Evolutionary conservation across 2,329 filamentous ascomycete genomes (phyloP).

Genomic region (Verticillium nubilum): DNA sequence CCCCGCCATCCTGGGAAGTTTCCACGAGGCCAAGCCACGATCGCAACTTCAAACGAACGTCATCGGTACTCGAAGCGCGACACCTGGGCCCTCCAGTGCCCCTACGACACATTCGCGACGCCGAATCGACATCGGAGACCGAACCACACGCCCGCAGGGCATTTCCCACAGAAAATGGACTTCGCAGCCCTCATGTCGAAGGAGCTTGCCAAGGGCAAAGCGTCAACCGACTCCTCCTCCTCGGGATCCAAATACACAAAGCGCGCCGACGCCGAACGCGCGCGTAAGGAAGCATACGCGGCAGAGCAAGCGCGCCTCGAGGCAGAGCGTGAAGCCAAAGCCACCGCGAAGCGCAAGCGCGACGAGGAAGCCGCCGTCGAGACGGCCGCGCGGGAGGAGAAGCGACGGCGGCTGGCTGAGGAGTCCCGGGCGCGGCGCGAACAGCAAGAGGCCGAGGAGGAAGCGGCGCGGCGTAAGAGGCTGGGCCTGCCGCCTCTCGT

Average conservation of each 20-base stretch:
- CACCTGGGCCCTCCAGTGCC: not conserved
- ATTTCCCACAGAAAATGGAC: slow-evolving; percentile 62
- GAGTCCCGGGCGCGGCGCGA: slow-evolving; percentile 67
- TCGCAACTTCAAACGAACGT: not conserved
- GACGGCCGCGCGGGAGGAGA: slow-evolving; percentile 69
- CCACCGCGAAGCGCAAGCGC: slow-evolving; percentile 75
- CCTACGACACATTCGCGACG: not conserved
- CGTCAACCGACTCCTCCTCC: slow-evolving; percentile 16
- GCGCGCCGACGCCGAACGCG: slow-evolving; percentile 79
- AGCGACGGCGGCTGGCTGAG: slow-evolving; percentile 73
- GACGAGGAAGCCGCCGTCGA: slow-evolving; percentile 79
- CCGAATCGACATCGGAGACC: not conserved
- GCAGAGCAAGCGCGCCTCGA: slow-evolving; percentile 75
- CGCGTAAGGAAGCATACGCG: slow-evolving; percentile 72
- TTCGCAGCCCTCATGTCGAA: slow-evolving; percentile 91
- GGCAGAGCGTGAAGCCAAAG: slow-evolving; percentile 62
- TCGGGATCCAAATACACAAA: slow-evolving; percentile 71
- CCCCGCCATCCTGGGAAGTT: not conserved
- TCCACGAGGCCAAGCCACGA: not conserved
- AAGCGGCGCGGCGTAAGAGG: slow-evolving; percentile 65
- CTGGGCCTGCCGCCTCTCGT: slow-evolving; percentile 74
- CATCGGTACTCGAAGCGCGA: not conserved
- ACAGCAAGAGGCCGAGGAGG: slow-evolving; percentile 68
- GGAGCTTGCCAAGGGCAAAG: slow-evolving; percentile 79
- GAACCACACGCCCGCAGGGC: not conserved